phyloP scores from a whole-genome alignment of 106 monocot genomes.

The Apostasia ramifera region DNA sequence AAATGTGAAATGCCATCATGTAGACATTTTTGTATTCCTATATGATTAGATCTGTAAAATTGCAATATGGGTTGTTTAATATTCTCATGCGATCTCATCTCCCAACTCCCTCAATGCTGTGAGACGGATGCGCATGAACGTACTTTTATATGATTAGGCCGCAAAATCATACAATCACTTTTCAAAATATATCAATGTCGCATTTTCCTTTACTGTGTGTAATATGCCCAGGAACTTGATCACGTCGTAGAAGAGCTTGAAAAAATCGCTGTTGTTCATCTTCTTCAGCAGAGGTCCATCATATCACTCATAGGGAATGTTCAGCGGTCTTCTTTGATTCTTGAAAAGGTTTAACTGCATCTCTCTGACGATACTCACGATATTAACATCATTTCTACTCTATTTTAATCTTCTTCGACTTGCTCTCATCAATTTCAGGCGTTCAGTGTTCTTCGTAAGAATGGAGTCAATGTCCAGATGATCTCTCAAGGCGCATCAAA shows the following conservation, averaged over 20 bases:
- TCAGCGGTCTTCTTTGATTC: slow-evolving; percentile 64
- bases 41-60: too few relatives aligned
- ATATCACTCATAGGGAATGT: slow-evolving; percentile 95
- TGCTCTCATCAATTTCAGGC: slow-evolving; percentile 30
- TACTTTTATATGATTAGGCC: too few relatives aligned
- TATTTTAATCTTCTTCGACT: background rate
- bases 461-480: slow-evolving; percentile 92
- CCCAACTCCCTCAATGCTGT: too few relatives aligned
- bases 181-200: background rate
- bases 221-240: slow-evolving; percentile 45
- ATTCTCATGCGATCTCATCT: background rate
- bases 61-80: too few relatives aligned
- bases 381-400: background rate
- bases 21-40: too few relatives aligned
- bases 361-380: background rate
- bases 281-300: slow-evolving; percentile 76
- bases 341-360: slow-evolving; percentile 56
- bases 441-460: slow-evolving; percentile 62
- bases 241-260: slow-evolving; percentile 83
- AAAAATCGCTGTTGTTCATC: slow-evolving; percentile 78
- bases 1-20: too few relatives aligned
- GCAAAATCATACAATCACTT: too few relatives aligned
- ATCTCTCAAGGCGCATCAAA: slow-evolving; percentile 99
- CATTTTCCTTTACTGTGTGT: background rate
- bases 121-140: too few relatives aligned